Base-by-base conservation (phyloP, 2,329 filamentous ascomycete species). In the Phoma herbarum region DNA sequence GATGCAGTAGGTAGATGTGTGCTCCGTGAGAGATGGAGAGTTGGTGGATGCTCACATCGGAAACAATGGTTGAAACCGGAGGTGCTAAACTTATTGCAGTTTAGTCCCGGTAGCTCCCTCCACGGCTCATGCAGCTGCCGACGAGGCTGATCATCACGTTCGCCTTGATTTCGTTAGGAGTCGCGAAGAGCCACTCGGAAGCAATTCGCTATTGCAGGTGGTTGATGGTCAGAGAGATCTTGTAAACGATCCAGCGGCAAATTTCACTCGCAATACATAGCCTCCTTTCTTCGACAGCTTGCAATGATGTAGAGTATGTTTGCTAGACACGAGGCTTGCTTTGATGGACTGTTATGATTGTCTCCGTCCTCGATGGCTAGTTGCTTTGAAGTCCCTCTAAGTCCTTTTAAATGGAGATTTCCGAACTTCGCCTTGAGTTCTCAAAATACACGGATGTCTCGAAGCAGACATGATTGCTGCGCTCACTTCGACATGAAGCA, bases 31-130 rank as follows among this genome's bases (percentile, higher is more conserved):
- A 39, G 35, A n/a, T 50, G 22, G 50, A 47, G 33, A 46, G 50
- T 54, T 59, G 50, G 45, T 51, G 46, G 45, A 54, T 41, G 50
- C 55, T 59, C 23, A 50, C 41, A 33, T 54, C 46, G 51, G 50
- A 59, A 59, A 59, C 56, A 54, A 33, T 50, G 41, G 56, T 54
- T 16, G 45, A 59, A 58, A 53, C 50, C 39, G 41, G n/a, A 7
- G 16, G 23, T 20, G 26, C 55, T 58, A 58, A 55, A 18, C 56
- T 47, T 9, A 9, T 41, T 50, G 25, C 29, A 18, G 41, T 23
- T 35, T 53, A 53, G 56, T 18, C 50, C 45, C 56, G 45, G 44
- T 26, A 53, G 50, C 51, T 43, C 52, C 44, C 29, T 46, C 29
- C n/a, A 42, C 41, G 54, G 25, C 12, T 22, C 54, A 7, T 22